Evolutionary conservation across 768 basidiomycete genomes (phyloP).

Genomic region (Udeniomyces megalosporus): DNA sequence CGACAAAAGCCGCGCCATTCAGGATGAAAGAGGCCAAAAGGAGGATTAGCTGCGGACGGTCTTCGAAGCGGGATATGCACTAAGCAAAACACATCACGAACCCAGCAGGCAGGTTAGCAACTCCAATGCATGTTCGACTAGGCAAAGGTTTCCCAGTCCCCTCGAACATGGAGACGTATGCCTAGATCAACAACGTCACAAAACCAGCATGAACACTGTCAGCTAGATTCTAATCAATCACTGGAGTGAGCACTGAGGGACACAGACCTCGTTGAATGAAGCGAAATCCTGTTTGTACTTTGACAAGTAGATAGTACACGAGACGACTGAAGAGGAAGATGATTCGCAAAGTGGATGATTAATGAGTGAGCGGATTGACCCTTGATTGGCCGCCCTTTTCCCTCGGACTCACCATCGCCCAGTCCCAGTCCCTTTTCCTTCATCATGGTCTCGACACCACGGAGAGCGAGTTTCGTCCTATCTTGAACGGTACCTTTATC

Average conservation of each 20-base stretch:
- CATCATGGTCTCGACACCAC: slow-evolving; percentile 2
- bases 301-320: slow-evolving; percentile 12
- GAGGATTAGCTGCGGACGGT: neutral
- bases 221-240: too few relatives aligned
- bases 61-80: too few relatives aligned
- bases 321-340: slow-evolving; percentile 5
- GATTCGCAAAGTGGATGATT: neutral
- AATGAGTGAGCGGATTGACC: neutral
- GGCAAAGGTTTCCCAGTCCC: neutral
- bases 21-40: neutral
- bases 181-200: neutral
- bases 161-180: neutral
- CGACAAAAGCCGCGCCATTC: too few relatives aligned
- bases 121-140: slow-evolving; percentile 13
- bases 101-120: neutral
- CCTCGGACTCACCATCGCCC: slow-evolving; percentile 5
- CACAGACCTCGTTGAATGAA: slow-evolving; percentile 7
- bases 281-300: slow-evolving; percentile 13
- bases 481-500: slow-evolving; percentile 4
- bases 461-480: slow-evolving; percentile 4
- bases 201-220: too few relatives aligned
- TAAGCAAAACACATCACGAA: too few relatives aligned
- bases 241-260: too few relatives aligned
- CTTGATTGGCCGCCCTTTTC: neutral
- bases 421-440: slow-evolving; percentile 6